These are phyloP conservation scores for Alopecurus myosuroides DNA, from an alignment of 176 grass and related monocot genomes.

Conservation along the genomic window DNA sequence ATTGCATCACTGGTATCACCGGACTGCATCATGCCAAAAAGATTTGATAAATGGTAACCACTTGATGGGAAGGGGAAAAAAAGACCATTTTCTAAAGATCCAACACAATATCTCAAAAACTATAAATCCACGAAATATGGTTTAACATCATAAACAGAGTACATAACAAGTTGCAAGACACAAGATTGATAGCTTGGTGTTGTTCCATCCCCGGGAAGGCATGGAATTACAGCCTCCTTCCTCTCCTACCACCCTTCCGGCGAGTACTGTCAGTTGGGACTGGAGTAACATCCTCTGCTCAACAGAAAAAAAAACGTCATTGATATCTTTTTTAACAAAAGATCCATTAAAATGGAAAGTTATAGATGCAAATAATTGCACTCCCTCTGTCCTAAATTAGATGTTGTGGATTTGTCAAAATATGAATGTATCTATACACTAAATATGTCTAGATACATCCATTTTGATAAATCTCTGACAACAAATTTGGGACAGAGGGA, in stretches of 20 bases:
- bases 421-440: too few species aligned
- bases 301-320: neutral
- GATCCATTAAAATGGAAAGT: neutral
- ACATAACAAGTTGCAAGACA: neutral
- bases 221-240: conserved; percentile 71
- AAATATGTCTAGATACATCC: too few species aligned
- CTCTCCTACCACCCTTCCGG: conserved; percentile 88
- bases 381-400: too few species aligned
- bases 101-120: conserved; percentile 19
- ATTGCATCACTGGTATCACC: neutral
- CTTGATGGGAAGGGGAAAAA: neutral
- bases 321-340: neutral
- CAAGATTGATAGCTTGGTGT: neutral
- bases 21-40: neutral
- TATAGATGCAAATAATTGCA: neutral
- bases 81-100: conserved; percentile 3
- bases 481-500: too few species aligned
- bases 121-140: conserved; percentile 4
- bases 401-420: too few species aligned
- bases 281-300: conserved; percentile 77
- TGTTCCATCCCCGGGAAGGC: neutral
- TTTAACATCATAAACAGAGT: conserved; percentile 12
- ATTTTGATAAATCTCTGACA: too few species aligned
- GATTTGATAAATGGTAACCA: neutral
- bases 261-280: conserved; percentile 85